Conservation (phyloP, 1,284 basidiomycete genomes). For the Pascua guehoae region DNA sequence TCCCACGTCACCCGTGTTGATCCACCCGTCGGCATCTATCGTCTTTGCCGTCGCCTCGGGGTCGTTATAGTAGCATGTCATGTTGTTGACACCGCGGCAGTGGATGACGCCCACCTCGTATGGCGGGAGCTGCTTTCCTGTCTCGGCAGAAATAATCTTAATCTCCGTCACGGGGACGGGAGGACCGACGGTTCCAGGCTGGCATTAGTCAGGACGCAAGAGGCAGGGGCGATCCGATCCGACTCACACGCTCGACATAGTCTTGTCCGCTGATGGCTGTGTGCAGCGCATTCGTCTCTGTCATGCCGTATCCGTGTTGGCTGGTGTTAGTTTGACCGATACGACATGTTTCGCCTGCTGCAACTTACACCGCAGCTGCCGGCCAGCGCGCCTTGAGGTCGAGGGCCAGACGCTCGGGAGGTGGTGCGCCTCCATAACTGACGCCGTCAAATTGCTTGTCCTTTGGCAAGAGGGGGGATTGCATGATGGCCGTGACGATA, state of each 20-base stretch:
- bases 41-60: slow-evolving; percentile 10
- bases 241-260: slow-evolving; percentile 20
- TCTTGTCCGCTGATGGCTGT: slow-evolving; percentile 34
- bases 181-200: slow-evolving; percentile 20
- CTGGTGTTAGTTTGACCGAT: neutral
- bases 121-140: slow-evolving; percentile 17
- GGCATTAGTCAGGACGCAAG: neutral
- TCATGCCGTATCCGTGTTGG: slow-evolving; percentile 41
- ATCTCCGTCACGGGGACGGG: slow-evolving; percentile 36
- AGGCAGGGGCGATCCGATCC: neutral
- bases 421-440: slow-evolving; percentile 45
- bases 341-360: too few species aligned
- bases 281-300: slow-evolving; percentile 43
- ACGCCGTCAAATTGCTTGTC: slow-evolving; percentile 27
- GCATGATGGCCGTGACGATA: slow-evolving; percentile 29
- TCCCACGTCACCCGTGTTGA: slow-evolving; percentile 42
- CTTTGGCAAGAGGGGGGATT: slow-evolving; percentile 12
- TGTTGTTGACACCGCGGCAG: slow-evolving; percentile 38
- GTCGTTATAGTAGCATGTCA: slow-evolving; percentile 39
- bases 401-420: slow-evolving; percentile 29
- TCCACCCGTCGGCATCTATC: slow-evolving; percentile 39
- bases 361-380: slow-evolving; percentile 10
- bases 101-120: slow-evolving; percentile 31
- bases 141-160: slow-evolving; percentile 34
- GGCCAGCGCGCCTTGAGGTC: slow-evolving; percentile 35